phyloP scores from a whole-genome alignment of 352 stramenopile species.

The Globisporangium barbulae region DNA sequence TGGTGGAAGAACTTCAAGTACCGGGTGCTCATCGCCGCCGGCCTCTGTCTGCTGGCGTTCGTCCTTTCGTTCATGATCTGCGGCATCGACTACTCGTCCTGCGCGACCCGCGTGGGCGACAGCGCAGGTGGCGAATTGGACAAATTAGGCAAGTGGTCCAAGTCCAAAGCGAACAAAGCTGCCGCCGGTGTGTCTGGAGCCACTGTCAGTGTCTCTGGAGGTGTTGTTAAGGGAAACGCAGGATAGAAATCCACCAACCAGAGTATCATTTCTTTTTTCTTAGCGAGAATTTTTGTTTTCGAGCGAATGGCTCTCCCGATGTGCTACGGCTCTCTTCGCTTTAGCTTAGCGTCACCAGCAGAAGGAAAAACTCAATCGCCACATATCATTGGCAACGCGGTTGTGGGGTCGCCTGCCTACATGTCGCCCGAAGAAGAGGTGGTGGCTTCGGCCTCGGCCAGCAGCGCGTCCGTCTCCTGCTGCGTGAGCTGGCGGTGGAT shows the following conservation, averaged over 20 bases:
- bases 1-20: constrained; percentile 89
- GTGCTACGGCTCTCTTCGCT: background rate
- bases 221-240: background rate
- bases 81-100: constrained; percentile 67
- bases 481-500: constrained; percentile 94
- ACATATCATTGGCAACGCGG: background rate
- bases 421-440: constrained; percentile 89
- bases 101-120: constrained; percentile 37
- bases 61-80: constrained; percentile 71
- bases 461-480: constrained; percentile 89
- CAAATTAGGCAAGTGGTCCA: constrained; percentile 14
- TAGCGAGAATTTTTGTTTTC: background rate
- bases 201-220: background rate
- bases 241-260: background rate
- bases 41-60: constrained; percentile 53
- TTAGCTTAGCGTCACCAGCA: background rate
- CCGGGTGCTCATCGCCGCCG: constrained; percentile 55
- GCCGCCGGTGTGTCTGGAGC: background rate
- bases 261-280: background rate
- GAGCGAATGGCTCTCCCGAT: background rate
- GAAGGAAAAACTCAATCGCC: background rate
- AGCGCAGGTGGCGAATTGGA: constrained; percentile 29
- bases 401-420: constrained; percentile 40
- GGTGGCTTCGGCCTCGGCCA: constrained; percentile 90
- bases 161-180: constrained; percentile 15